Conservation (phyloP, 1,284 basidiomycete genomes). For the Trichosporon sp. region DNA sequence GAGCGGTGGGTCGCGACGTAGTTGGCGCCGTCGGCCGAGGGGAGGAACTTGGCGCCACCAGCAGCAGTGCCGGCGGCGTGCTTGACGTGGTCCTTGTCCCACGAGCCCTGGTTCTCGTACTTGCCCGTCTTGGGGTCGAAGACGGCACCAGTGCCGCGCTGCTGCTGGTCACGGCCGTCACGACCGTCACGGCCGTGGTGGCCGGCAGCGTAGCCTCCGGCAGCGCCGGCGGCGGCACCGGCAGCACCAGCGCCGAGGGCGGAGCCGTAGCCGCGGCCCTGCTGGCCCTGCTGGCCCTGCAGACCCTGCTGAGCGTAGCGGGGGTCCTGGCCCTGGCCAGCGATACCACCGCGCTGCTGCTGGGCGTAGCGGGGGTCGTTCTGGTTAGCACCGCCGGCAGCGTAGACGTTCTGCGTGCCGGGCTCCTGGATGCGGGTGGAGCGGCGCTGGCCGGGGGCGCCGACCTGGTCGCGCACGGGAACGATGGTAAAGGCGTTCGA, state of each 20-base stretch:
- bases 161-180: too few species aligned
- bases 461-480: constrained; percentile 1
- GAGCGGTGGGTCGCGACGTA: constrained; percentile 3
- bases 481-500: constrained; percentile 40
- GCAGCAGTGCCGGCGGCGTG: not conserved
- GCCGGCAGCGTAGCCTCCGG: not conserved
- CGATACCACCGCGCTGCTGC: not conserved
- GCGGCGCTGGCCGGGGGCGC: not conserved
- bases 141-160: not conserved
- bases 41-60: not conserved
- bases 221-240: not conserved
- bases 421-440: not conserved
- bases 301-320: not conserved
- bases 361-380: not conserved
- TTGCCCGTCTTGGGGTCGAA: not conserved
- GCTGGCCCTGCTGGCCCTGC: not conserved
- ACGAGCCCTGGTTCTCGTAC: constrained; percentile 2
- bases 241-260: not conserved
- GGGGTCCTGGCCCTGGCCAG: not conserved
- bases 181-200: not conserved
- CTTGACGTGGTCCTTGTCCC: constrained; percentile 3
- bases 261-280: not conserved
- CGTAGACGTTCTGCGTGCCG: not conserved
- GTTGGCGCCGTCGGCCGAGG: constrained; percentile 1
- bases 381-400: not conserved